Percentiles rank a stretch among this genome's conserved stretches.
Conservation (phyloP, 2,329 filamentous ascomycete genomes). For the Dothistroma septosporum region DNA sequence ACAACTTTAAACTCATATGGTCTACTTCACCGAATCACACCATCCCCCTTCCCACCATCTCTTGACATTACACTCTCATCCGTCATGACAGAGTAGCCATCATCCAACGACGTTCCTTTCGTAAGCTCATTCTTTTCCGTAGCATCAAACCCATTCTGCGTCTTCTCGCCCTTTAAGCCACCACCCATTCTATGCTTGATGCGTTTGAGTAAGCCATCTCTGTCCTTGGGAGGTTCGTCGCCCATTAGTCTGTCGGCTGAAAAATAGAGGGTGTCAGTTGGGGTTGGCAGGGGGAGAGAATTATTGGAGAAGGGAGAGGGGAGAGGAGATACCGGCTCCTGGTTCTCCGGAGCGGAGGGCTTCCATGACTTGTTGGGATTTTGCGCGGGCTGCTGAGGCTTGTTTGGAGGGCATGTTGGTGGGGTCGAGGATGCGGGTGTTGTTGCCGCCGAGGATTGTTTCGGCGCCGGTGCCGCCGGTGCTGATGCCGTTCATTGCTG, state of each 20-base stretch:
- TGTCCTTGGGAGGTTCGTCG: background rate
- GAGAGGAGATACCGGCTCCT: constrained; percentile 9
- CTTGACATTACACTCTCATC: background rate
- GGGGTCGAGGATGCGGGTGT: constrained; percentile 24
- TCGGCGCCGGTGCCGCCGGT: too few species aligned
- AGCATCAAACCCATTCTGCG: background rate
- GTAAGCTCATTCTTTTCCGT: background rate
- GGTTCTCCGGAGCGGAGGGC: constrained; percentile 26
- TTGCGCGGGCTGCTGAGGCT: constrained; percentile 23
- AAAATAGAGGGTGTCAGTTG: too few species aligned
- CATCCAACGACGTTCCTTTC: background rate
- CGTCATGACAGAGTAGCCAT: background rate
- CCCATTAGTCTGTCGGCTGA: constrained; percentile 25
- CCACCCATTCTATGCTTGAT: constrained; percentile 1
- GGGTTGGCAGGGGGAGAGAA: too few species aligned
- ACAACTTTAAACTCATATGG: background rate
- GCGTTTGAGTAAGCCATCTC: background rate
- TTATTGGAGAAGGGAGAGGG: too few species aligned
- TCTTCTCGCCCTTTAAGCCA: constrained; percentile 1
- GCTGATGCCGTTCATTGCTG: background rate
- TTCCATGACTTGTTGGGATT: constrained; percentile 26
- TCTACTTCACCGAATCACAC: constrained; percentile 2
- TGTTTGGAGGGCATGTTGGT: constrained; percentile 25
- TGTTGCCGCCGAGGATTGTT: background rate
- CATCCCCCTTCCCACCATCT: constrained; percentile 8